A percentile compares a stretch with the other conserved stretches of the same genome.
These are phyloP conservation scores for Oidium heveae DNA, from an alignment of 2,329 filamentous ascomycete genomes.

Conservation along the genomic window DNA sequence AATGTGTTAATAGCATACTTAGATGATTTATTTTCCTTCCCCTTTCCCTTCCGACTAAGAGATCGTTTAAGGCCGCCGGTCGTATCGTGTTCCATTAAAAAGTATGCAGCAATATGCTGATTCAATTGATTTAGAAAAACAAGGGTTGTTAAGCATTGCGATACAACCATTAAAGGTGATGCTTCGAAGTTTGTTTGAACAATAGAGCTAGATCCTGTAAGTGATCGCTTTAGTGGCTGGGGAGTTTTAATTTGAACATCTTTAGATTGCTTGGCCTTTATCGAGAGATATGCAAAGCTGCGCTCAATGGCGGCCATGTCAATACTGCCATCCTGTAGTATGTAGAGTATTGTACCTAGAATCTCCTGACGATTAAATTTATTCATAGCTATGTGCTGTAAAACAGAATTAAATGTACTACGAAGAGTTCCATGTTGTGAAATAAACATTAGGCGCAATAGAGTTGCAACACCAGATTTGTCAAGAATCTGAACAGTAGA, in stretches of 20 bases:
- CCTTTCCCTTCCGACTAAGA: slow-evolving; percentile 62
- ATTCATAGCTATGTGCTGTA: slow-evolving; percentile 84
- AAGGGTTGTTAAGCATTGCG: slow-evolving; percentile 74
- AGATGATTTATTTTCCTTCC: slow-evolving; percentile 57
- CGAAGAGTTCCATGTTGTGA: slow-evolving; percentile 73
- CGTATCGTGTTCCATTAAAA: slow-evolving; percentile 78
- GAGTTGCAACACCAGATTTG: slow-evolving; percentile 82
- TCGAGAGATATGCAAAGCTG: slow-evolving; percentile 78
- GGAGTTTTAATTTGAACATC: slow-evolving; percentile 45
- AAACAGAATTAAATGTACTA: slow-evolving; percentile 59
- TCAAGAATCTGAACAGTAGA: slow-evolving; percentile 91
- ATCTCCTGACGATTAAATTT: slow-evolving; percentile 89
- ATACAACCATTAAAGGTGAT: slow-evolving; percentile 81
- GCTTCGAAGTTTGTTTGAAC: slow-evolving; percentile 51
- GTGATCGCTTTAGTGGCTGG: slow-evolving; percentile 49
- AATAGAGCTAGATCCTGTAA: slow-evolving; percentile 29
- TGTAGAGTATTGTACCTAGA: slow-evolving; percentile 72
- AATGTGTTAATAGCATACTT: slow-evolving; percentile 86
- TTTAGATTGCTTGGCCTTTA: slow-evolving; percentile 65
- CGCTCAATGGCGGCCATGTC: slow-evolving; percentile 86
- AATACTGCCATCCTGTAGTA: slow-evolving; percentile 82
- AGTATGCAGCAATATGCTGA: slow-evolving; percentile 68
- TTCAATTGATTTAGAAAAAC: slow-evolving; percentile 68
- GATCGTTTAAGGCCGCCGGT: slow-evolving; percentile 47
- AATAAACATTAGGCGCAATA: slow-evolving; percentile 95